Evolutionary conservation across 2,329 filamentous ascomycete species (phyloP), one percentile per base, ranked within the genome.

Genomic region (Phialophora macrospora): DNA sequence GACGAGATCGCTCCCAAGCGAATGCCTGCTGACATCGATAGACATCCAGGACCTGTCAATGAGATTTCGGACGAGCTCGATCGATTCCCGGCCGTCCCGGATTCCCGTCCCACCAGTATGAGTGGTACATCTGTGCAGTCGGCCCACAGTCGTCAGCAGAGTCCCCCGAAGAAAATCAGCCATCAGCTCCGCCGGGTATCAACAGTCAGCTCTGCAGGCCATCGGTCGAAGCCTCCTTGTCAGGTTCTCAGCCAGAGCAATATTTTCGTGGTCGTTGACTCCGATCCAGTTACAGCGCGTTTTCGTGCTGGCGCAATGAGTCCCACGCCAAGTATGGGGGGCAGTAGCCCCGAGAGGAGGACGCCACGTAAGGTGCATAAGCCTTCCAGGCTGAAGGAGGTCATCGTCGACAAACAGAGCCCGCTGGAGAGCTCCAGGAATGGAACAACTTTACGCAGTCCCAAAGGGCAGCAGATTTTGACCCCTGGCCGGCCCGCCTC

Each of bases 271-370:
- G 61, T 71, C 48, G 69, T 71, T 22, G 69, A 71, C 51, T 64
- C 67, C 14, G 65, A 71, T 34, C 69, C 69, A 51, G 61, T 68
- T 7, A 71, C 69, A 26, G 67, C 67, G 44, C 52, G 59, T 34
- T 71, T 71, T 58, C 60, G 65, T 12, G 69, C 69, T n/a, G 69
- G 69, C 6, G 67, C 63, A n/a, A 69, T 68, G 54, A 69, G 64
- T 56, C 69, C 69, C 7, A 58, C 41, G 12, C 58, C 63, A 4
- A 68, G 66, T 44, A 69, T 67, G 41, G 56, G 60, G 9, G 38
- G 48, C 14, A 34, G 54, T 22, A 58, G 60, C 11, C 52, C 62
- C 22, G 44, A n/a, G 7, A 3, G 17, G 32, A 5, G 17, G n/a
- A 67, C 65, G 32, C 63, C 62, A 4, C 58, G 58, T 17, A 41